Percentiles rank a stretch among this genome's conserved stretches.
These are phyloP conservation scores for Citrus reticulata DNA, from an alignment of 345 rosid species.

Conservation along the genomic window DNA sequence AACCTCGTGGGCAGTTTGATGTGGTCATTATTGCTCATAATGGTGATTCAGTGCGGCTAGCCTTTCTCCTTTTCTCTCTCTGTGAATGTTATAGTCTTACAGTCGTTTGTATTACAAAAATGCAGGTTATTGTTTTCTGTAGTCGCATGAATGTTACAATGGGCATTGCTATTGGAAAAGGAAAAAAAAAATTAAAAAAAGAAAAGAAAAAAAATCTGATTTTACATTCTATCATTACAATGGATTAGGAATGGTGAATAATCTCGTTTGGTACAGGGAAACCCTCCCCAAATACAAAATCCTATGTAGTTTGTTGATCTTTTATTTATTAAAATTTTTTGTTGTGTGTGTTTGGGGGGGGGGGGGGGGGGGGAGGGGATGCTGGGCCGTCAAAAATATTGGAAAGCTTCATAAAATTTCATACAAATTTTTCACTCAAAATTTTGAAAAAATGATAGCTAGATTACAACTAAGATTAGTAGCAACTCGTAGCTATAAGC, in stretches of 20 bases:
- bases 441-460: too few species aligned
- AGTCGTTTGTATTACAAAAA: background rate
- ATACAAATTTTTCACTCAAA: too few species aligned
- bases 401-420: too few species aligned
- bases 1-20: constrained; percentile 72
- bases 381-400: too few species aligned
- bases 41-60: constrained; percentile 39
- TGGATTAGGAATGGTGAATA: background rate
- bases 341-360: too few species aligned
- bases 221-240: background rate
- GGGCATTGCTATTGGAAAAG: background rate
- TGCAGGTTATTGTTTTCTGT: background rate
- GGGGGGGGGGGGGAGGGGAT: too few species aligned
- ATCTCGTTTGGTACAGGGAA: background rate
- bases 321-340: too few species aligned
- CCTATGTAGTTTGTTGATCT: background rate
- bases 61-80: constrained; percentile 2
- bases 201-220: background rate
- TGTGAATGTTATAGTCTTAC: background rate
- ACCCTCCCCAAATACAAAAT: background rate
- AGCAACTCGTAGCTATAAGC: too few species aligned
- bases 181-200: background rate
- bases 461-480: too few species aligned
- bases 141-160: background rate
- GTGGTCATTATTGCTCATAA: constrained; percentile 89